phyloP scores from a whole-genome alignment of 306 rosid genomes.

The Vachellia pachyceras region DNA sequence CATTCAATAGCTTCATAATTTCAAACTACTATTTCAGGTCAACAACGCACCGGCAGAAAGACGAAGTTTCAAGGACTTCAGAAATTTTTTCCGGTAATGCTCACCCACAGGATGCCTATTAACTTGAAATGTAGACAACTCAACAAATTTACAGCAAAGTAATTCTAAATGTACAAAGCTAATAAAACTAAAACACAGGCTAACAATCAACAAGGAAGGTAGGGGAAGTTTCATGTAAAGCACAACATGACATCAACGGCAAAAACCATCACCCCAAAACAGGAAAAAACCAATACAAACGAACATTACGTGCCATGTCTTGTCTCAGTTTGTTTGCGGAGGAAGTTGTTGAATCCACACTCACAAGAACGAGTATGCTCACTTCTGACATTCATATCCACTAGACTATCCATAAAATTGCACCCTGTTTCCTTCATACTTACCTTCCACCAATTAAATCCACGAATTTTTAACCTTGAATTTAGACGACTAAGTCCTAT shows the following conservation, averaged over 20 bases:
- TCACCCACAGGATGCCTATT: not conserved
- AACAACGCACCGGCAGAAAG: slow-evolving; percentile 13
- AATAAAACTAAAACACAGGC: not conserved
- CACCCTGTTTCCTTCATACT: not conserved
- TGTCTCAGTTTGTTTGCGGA: not conserved
- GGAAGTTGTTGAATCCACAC: no score
- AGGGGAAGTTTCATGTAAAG: not conserved
- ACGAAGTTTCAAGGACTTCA: not conserved
- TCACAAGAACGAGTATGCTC: no score
- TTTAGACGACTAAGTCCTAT: not conserved
- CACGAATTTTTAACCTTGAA: not conserved
- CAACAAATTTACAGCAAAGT: not conserved
- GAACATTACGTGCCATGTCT: not conserved
- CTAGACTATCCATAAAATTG: no score
- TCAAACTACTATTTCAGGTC: not conserved
- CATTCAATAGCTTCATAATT: slow-evolving; percentile 1
- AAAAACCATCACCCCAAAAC: not conserved
- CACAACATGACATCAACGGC: not conserved
- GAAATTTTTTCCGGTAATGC: not conserved
- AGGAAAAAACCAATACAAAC: not conserved
- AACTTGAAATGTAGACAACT: not conserved
- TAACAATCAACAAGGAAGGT: not conserved
- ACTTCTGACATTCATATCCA: no score
- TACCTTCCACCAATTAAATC: not conserved
- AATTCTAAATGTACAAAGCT: not conserved